phyloP scores from a whole-genome alignment of 1,284 basidiomycete species.

The Cystobasidium sp. region DNA sequence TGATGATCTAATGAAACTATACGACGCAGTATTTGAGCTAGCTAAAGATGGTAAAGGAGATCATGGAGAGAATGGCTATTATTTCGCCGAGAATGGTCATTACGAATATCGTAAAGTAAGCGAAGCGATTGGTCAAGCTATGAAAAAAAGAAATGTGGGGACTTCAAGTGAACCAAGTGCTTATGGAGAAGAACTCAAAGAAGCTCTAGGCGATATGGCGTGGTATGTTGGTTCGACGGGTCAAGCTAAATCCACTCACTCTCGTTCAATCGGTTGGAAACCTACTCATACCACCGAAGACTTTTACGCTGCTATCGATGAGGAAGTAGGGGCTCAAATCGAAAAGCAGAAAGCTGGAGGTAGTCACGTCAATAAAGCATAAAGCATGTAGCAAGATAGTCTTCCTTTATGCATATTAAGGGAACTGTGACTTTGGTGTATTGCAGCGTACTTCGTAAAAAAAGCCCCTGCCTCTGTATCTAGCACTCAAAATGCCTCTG shows the following conservation, averaged over 20 bases:
- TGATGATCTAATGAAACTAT: conserved; percentile 25
- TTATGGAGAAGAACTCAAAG: conserved; percentile 26
- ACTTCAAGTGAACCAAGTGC: conserved; percentile 8
- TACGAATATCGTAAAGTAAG: conserved; percentile 28
- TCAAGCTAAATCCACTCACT: conserved; percentile 10
- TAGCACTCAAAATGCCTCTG: too few relatives aligned
- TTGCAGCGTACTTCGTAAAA: too few relatives aligned
- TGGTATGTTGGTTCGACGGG: conserved; percentile 22
- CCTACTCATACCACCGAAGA: conserved; percentile 34
- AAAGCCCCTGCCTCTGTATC: too few relatives aligned
- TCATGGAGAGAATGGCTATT: conserved; percentile 36
- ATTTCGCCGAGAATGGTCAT: conserved; percentile 34
- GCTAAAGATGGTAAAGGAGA: conserved; percentile 36
- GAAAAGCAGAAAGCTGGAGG: conserved; percentile 19
- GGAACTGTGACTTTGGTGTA: too few relatives aligned
- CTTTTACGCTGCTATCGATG: conserved; percentile 33
- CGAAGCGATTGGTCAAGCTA: conserved; percentile 23
- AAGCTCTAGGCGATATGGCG: conserved; percentile 17
- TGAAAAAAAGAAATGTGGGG: conserved; percentile 23
- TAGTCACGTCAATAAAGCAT: conserved; percentile 5
- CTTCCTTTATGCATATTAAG: background rate
- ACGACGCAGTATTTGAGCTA: conserved; percentile 18
- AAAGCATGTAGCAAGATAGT: background rate
- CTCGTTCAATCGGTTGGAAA: conserved; percentile 34
- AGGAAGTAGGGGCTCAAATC: conserved; percentile 28